Base-by-base conservation (phyloP, 768 basidiomycete genomes). In the Peribolospora baueri region DNA sequence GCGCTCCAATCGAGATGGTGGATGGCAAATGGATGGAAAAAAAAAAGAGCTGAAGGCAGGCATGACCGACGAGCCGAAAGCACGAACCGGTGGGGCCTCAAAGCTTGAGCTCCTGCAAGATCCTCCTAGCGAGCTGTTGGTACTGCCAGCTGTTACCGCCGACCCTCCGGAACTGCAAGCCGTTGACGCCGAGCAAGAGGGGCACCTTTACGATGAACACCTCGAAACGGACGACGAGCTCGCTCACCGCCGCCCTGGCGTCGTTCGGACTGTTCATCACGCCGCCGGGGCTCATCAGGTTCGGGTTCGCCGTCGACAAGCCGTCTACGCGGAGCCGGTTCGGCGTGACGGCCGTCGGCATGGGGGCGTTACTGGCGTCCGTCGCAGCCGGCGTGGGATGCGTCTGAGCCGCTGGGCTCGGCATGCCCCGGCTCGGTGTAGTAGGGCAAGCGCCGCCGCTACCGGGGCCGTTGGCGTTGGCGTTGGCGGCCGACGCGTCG, bases 131-230 rank as follows among this genome's bases (percentile, higher is more conserved):
- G n/a, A 97, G 75, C 84, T 87, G 87, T 66, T 90, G 86, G 68
- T 97, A 95, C 68, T 93, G 87, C 88, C 88, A 95, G 0, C 82
- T 84, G 60, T 91, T 84, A 1, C 90, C 90, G 38, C 82, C 76
- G 1, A 80, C 76, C 58, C 91, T 74, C 50, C 91, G 78, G 71
- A 95, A 97, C 64, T 97, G 91, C 48, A 97, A 82, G 3, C 91
- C 90, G 67, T 95, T 84, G 9, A 64, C 57, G 14, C 61, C 61
- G 3, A 61, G 62, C 14, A 97, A 69, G 3, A 87, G 86, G 51
- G 95, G 70, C 79, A 90, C 88, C 76, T 95, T 95, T 66, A 98
- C 85, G 60, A 98, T 81, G 66, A 82, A 90, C 57, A 97, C 84
- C 68, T 98, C 91, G 67, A 97, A 98, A 58, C 86, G 76, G 8